Base-by-base conservation (phyloP, 2,329 filamentous ascomycete species). In the Colletotrichum sp. region DNA sequence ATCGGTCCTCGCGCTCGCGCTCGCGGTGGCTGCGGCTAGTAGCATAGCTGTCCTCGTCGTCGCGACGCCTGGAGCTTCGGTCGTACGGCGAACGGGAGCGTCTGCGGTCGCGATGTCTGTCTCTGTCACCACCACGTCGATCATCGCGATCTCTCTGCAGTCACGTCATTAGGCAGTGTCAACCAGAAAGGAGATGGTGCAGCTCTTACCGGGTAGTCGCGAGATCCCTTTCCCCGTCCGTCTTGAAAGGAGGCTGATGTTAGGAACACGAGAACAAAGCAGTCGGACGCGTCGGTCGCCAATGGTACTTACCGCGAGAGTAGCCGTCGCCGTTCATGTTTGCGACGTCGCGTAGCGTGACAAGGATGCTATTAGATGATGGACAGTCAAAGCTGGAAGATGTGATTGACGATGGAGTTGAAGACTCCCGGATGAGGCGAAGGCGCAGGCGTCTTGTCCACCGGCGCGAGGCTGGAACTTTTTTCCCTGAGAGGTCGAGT, bases 1-100 rank as follows among this genome's bases (percentile, higher is more conserved):
- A 98, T 83, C 96, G 92, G 80, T 98, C 96, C 85, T 99, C 96
- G 77, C 96, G 94, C 87, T 99, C 96, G 77, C 96, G 91, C 84
- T 98, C 96, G 83, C 96, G 92, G 84, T 98, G 98, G 87, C 94
- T 96, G 80, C 96, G 94, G 85, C 96, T 98, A 8, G 95, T 96
- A 24, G 96, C 98, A 86, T 99, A 99, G 72, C 95, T 93, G 85
- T 98, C 96, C 75, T 92, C 90, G 84, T 91, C 92, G 68, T 97
- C 94, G 80, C 94, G 94, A 80, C 95, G 93, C 74, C 93, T 91
- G 79, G 92, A 88, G 81, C 91, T 81, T 75, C 86, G 90, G 82
- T 95, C 93, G 81, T 94, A 93, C 74, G 96, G 96, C 22, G 96
- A 99, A 83, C 96, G 93, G 77, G 96, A 98, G 79, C 96, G 94